These are phyloP conservation scores for Scheffersomyces segobiensis DNA, from an alignment of 1,139 yeast genomes.

Conservation along the genomic window DNA sequence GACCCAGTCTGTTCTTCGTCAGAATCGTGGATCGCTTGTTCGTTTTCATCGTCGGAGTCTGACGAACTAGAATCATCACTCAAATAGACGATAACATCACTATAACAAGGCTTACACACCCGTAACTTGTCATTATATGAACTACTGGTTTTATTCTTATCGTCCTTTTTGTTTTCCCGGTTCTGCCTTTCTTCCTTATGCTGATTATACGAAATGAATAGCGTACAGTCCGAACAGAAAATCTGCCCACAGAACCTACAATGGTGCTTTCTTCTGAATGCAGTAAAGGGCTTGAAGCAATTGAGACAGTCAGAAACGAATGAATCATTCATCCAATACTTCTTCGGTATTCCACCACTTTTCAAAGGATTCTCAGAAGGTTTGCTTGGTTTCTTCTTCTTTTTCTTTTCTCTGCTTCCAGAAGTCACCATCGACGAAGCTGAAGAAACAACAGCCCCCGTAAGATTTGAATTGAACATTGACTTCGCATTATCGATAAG, in stretches of 20 bases:
- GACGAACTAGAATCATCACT: slow-evolving; percentile 59
- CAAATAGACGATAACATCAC: slow-evolving; percentile 62
- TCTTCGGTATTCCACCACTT: slow-evolving; percentile 56
- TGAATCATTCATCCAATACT: slow-evolving; percentile 92
- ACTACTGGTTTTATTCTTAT: slow-evolving; percentile 12
- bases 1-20: background rate
- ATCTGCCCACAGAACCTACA: slow-evolving; percentile 96
- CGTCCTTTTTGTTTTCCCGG: slow-evolving; percentile 1
- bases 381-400: slow-evolving; percentile 32
- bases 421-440: slow-evolving; percentile 29
- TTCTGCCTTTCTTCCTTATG: slow-evolving; percentile 47
- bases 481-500: slow-evolving; percentile 43
- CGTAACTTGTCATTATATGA: slow-evolving; percentile 66
- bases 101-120: slow-evolving; percentile 77
- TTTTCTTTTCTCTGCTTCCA: slow-evolving; percentile 13
- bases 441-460: slow-evolving; percentile 30
- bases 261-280: slow-evolving; percentile 89
- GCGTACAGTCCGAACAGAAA: slow-evolving; percentile 85
- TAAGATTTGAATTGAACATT: slow-evolving; percentile 31
- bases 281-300: slow-evolving; percentile 71
- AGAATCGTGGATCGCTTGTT: slow-evolving; percentile 12
- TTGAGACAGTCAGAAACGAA: slow-evolving; percentile 80
- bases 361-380: slow-evolving; percentile 49
- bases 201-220: slow-evolving; percentile 71
- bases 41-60: slow-evolving; percentile 9